Percentiles rank a stretch among this genome's conserved stretches.
Evolutionary conservation across 2,329 filamentous ascomycete genomes (phyloP).

Genomic region (Xylariaceae sp.): DNA sequence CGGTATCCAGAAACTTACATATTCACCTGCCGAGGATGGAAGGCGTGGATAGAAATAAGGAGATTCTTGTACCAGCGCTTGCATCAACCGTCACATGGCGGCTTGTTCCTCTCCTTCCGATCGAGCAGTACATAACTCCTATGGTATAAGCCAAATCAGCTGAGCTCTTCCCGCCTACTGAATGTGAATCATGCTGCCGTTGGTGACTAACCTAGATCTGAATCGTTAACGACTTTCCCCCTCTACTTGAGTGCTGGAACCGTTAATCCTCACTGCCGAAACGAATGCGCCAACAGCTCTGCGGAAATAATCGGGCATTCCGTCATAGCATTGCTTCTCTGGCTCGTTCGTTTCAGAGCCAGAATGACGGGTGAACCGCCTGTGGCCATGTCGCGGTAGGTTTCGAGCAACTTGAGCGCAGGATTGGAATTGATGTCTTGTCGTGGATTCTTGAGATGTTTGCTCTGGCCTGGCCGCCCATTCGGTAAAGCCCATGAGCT

Average conservation of each 20-base stretch:
- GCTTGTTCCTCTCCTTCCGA: too few species aligned
- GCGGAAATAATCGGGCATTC: conserved; percentile 36
- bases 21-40: too few species aligned
- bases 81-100: too few species aligned
- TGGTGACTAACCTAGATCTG: too few species aligned
- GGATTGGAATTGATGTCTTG: conserved; percentile 6
- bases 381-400: conserved; percentile 32
- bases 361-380: conserved; percentile 30
- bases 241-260: neutral
- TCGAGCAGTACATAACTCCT: too few species aligned
- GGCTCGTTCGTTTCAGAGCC: conserved; percentile 35
- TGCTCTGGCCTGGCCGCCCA: conserved; percentile 42
- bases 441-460: conserved; percentile 22
- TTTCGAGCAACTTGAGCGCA: conserved; percentile 32
- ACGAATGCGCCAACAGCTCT: conserved; percentile 42
- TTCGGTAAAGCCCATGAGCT: conserved; percentile 36
- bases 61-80: too few species aligned
- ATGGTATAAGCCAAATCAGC: too few species aligned
- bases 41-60: too few species aligned
- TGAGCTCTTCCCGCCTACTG: too few species aligned
- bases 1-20: too few species aligned
- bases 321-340: conserved; percentile 38
- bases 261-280: conserved; percentile 37
- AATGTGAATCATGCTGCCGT: too few species aligned
- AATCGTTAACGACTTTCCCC: too few species aligned